Conservation (phyloP, 352 stramenopile species). For the Pilasporangium apinafurcum region DNA sequence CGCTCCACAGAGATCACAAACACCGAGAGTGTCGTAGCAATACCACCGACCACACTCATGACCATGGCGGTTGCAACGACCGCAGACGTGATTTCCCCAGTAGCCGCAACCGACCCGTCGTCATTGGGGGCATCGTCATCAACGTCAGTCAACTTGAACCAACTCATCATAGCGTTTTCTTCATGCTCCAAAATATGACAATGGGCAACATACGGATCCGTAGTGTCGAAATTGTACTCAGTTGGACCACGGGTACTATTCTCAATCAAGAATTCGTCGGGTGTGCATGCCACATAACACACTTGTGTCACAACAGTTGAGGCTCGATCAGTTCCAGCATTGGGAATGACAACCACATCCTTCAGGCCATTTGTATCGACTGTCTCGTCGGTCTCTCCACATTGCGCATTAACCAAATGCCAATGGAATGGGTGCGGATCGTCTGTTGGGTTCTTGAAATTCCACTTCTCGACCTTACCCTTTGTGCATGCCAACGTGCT, state of each 20-base stretch:
- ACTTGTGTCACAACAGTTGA: constrained; percentile 31
- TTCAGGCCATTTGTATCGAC: constrained; percentile 30
- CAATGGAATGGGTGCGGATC: constrained; percentile 42
- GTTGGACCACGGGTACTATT: constrained; percentile 17
- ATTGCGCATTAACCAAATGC: constrained; percentile 43
- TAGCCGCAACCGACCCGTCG: constrained; percentile 20
- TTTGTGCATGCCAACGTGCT: constrained; percentile 28
- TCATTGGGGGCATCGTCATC: constrained; percentile 26
- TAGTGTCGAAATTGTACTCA: constrained; percentile 59
- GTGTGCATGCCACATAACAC: constrained; percentile 67
- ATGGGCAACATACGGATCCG: constrained; percentile 55
- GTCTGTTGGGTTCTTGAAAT: constrained; percentile 40
- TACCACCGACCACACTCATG: constrained; percentile 43
- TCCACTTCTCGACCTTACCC: constrained; percentile 40
- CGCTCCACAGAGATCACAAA: constrained; percentile 47
- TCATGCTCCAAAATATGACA: constrained; percentile 71
- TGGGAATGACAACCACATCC: constrained; percentile 33
- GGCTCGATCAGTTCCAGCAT: constrained; percentile 11
- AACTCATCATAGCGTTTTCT: constrained; percentile 62
- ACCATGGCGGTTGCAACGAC: constrained; percentile 53
- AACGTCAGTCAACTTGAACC: constrained; percentile 39
- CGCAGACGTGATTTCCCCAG: constrained; percentile 28
- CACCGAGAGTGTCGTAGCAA: constrained; percentile 55
- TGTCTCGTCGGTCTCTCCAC: constrained; percentile 19
- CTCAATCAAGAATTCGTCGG: constrained; percentile 30